Evolutionary conservation across 176 grass and related monocot genomes (phyloP).

Genomic region (Eragrostis nindensis): DNA sequence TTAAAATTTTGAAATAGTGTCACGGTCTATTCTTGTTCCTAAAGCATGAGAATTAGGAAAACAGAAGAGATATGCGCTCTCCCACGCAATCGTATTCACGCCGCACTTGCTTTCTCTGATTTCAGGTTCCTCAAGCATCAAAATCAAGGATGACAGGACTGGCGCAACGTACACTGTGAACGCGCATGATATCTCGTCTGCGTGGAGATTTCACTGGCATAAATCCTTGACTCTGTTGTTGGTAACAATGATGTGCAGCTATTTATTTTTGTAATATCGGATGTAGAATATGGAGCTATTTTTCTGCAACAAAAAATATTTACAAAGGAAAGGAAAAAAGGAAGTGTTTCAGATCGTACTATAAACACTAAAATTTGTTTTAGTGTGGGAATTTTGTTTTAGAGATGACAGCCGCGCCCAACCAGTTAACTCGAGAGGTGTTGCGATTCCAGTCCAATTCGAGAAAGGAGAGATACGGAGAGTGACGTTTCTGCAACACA

Average conservation of each 20-base stretch:
- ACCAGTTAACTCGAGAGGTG: too few species aligned
- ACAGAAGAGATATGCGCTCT: not conserved
- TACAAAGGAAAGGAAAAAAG: too few species aligned
- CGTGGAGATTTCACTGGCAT: slow-evolving; percentile 57
- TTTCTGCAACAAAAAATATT: too few species aligned
- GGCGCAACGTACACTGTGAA: slow-evolving; percentile 56
- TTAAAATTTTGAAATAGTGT: not conserved
- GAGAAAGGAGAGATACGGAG: too few species aligned
- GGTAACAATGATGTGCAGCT: slow-evolving; percentile 44
- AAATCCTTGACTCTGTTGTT: slow-evolving; percentile 46
- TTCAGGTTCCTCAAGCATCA: slow-evolving; percentile 94
- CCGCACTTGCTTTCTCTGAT: not conserved
- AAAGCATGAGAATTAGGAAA: not conserved
- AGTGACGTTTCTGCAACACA: too few species aligned
- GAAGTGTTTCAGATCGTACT: too few species aligned
- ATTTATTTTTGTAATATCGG: slow-evolving; percentile 15
- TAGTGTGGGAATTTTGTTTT: too few species aligned
- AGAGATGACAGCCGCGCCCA: too few species aligned
- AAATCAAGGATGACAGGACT: slow-evolving; percentile 74
- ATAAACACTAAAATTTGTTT: too few species aligned
- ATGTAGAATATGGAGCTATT: not conserved
- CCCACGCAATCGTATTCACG: too few species aligned
- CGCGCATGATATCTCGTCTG: slow-evolving; percentile 62
- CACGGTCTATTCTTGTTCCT: not conserved
- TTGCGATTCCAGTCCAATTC: too few species aligned